Evolutionary conservation across 2,329 filamentous ascomycete genomes (phyloP), one percentile per base, ranked within the genome.

Genomic region (Exophiala mesophila): DNA sequence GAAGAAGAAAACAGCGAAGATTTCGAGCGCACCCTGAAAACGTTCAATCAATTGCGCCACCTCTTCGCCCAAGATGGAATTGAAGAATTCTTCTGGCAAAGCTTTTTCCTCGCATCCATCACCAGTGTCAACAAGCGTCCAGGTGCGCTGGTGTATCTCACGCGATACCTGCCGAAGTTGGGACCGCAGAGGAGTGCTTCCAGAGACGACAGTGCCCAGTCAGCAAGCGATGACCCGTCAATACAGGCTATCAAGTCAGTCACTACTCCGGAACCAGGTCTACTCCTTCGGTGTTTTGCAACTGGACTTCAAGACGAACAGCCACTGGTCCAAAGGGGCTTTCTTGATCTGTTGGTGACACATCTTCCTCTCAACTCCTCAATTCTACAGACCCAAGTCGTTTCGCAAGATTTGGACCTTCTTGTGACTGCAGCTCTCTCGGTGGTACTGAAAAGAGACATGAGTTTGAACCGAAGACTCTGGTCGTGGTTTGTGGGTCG

Each of bases 1-100:
- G 92, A 98, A 63, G 92, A 98, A 54, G 92, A 97, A 62, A 94
- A 88, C 6, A 94, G 89, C 53, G 92, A 98, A 60, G 94, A 98
- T 60, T 98, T 97, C 62, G 90, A 97, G 50, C 78, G 85, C 40
- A 94, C 89, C 2, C 63, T 95, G 42, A 78, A 76, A 44, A 78
- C 95, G 7, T 62, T 97, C 34, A 83, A 92, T 55, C 80, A 77
- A 43, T 80, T 97, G 61, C 88, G 89, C 57, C 66, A 74, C 45
- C 75, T 78, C 35, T 77, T 88, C 55, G 73, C 81, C 44, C 68
- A 80, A 19, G 55, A 70, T 33, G 74, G 74, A 6, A 80, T 81
- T 7, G 86, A 89, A 53, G 85, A 86, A 52, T 96, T 92, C 63
- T 98, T 97, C 63, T 98, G 92, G 92, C 92, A 98, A 67, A 96